A percentile compares a stretch with the other conserved stretches of the same genome.
Conservation (phyloP, 1,284 basidiomycete genomes). For the Trichosporon sp. region DNA sequence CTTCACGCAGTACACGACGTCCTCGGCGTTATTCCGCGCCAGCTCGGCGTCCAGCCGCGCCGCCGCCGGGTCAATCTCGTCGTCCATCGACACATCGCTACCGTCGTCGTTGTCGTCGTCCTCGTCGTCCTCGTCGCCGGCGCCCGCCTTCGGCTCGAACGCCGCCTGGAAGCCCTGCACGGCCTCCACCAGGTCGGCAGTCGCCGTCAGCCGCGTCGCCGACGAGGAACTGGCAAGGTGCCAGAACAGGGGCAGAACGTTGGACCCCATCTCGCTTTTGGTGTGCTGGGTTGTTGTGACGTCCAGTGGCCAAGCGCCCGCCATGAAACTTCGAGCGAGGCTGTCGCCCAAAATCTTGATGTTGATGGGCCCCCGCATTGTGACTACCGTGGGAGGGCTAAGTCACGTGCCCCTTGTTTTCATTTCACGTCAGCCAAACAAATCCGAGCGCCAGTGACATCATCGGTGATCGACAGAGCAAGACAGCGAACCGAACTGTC, state of each 20-base stretch:
- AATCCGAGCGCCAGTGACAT: neutral
- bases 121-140: conserved; percentile 34
- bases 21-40: conserved; percentile 68
- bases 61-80: conserved; percentile 49
- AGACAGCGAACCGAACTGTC: neutral
- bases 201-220: conserved; percentile 75
- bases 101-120: conserved; percentile 54
- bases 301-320: neutral
- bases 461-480: neutral
- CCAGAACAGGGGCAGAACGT: conserved; percentile 81
- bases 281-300: conserved; percentile 1
- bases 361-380: neutral
- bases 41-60: conserved; percentile 45
- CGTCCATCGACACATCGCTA: conserved; percentile 53
- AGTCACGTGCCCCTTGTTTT: neutral
- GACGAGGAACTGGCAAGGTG: conserved; percentile 78
- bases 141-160: conserved; percentile 12
- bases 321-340: neutral
- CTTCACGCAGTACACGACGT: conserved; percentile 83
- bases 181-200: conserved; percentile 72
- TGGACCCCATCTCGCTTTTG: conserved; percentile 35
- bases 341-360: neutral
- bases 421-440: neutral
- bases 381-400: neutral
- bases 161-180: conserved; percentile 75